These are phyloP conservation scores for Scenedesmus sp. DNA, from an alignment of 163 green algal genomes.

Conservation along the genomic window DNA sequence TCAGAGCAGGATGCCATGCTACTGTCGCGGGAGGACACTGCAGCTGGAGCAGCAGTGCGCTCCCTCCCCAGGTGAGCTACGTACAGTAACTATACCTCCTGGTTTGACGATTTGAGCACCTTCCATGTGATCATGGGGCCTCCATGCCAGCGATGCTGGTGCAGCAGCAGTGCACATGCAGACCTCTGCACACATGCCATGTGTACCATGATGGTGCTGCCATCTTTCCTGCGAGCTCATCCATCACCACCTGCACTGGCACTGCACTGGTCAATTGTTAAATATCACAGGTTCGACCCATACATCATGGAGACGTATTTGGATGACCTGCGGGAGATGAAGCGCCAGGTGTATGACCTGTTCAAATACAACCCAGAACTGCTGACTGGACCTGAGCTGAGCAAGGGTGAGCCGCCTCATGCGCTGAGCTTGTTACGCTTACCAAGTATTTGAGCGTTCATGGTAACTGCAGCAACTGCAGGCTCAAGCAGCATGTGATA, in stretches of 20 bases:
- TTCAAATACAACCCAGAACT: constrained; percentile 86
- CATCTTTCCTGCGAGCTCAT: not conserved
- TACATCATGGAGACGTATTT: constrained; percentile 84
- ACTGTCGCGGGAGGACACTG: not conserved
- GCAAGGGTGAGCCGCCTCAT: constrained; percentile 23
- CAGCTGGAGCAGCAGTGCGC: constrained; percentile 20
- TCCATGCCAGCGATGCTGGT: not conserved
- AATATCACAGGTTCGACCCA: constrained; percentile 66
- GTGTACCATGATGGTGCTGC: not conserved
- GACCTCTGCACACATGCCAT: not conserved
- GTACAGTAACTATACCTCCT: constrained; percentile 72
- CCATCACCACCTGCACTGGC: not conserved
- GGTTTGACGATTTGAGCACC: not conserved
- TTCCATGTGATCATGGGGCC: not conserved
- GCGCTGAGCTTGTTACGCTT: not conserved
- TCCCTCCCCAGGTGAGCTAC: constrained; percentile 69
- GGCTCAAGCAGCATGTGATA: not conserved
- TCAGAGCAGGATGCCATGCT: not conserved
- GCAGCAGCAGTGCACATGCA: constrained; percentile 1
- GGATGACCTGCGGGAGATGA: constrained; percentile 73
- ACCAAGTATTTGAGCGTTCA: not conserved
- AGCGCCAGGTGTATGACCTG: constrained; percentile 71
- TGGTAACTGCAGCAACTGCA: not conserved
- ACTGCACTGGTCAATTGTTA: not conserved
- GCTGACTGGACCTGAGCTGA: constrained; percentile 64